phyloP scores from a whole-genome alignment of 805 yeast genomes.

The Torulaspora quercuum region DNA sequence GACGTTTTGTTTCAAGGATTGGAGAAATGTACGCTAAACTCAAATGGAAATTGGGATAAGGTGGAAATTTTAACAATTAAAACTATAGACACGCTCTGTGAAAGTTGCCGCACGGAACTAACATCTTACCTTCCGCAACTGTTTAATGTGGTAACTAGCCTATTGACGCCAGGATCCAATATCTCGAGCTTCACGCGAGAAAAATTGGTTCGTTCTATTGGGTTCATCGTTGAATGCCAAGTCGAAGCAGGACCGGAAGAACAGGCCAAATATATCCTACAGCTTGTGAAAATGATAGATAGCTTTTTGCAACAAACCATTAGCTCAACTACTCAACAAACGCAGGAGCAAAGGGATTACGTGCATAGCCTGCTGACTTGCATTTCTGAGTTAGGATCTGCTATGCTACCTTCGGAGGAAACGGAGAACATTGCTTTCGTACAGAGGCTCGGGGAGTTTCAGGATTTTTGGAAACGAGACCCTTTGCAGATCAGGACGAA shows the following conservation, averaged over 20 bases:
- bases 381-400: slow-evolving; percentile 67
- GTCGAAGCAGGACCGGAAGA: slow-evolving; percentile 41
- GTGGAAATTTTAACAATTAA: slow-evolving; percentile 30
- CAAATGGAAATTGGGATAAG: slow-evolving; percentile 20
- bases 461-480: slow-evolving; percentile 49
- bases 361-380: slow-evolving; percentile 57
- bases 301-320: slow-evolving; percentile 17
- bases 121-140: slow-evolving; percentile 27
- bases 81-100: slow-evolving; percentile 32
- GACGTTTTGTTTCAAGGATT: slow-evolving; percentile 32
- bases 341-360: slow-evolving; percentile 42
- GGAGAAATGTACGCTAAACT: slow-evolving; percentile 22
- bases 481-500: slow-evolving; percentile 44
- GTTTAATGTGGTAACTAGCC: slow-evolving; percentile 34
- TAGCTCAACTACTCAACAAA: slow-evolving; percentile 12
- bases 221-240: slow-evolving; percentile 57
- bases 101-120: slow-evolving; percentile 30
- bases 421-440: slow-evolving; percentile 30
- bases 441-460: slow-evolving; percentile 28
- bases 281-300: slow-evolving; percentile 36
- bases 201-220: slow-evolving; percentile 57
- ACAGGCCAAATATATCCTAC: slow-evolving; percentile 40
- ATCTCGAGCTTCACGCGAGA: slow-evolving; percentile 40
- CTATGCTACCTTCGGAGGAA: slow-evolving; percentile 55
- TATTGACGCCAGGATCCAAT: slow-evolving; percentile 27